Evolutionary conservation across 2,329 filamentous ascomycete genomes (phyloP).

Genomic region (Apiospora malaysiana): DNA sequence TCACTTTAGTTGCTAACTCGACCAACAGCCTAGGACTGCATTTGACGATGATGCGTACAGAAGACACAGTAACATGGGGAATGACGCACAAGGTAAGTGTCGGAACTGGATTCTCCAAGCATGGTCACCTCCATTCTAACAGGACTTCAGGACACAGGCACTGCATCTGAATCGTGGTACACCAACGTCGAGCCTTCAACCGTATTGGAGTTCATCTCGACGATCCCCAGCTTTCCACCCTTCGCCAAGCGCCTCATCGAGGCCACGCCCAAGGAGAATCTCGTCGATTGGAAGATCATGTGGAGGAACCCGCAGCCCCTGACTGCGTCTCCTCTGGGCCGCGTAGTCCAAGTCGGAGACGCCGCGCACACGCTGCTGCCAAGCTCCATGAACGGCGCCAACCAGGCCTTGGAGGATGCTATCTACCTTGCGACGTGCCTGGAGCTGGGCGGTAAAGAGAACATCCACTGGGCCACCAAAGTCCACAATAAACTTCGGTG

Average conservation of each 20-base stretch:
- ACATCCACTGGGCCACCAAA: constrained; percentile 32
- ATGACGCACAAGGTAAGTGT: constrained; percentile 23
- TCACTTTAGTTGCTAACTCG: not conserved
- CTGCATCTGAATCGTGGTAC: constrained; percentile 8
- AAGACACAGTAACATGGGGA: constrained; percentile 20
- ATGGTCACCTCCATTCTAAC: too few species aligned
- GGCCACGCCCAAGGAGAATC: constrained; percentile 34
- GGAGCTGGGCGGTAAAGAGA: constrained; percentile 34
- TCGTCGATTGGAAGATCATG: constrained; percentile 47
- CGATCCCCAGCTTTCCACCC: constrained; percentile 24
- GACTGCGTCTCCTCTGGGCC: constrained; percentile 38
- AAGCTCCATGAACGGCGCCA: constrained; percentile 43
- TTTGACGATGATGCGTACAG: constrained; percentile 4
- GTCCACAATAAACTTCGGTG: constrained; percentile 38
- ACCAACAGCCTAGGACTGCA: not conserved
- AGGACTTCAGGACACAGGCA: not conserved
- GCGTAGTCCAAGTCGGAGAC: constrained; percentile 44
- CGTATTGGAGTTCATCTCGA: constrained; percentile 23
- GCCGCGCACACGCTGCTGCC: constrained; percentile 44
- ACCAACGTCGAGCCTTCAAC: constrained; percentile 24
- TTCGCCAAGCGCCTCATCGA: constrained; percentile 29
- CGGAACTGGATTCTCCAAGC: too few species aligned
- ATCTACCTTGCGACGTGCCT: constrained; percentile 41
- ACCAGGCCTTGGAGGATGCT: constrained; percentile 45
- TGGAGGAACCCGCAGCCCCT: constrained; percentile 42